These are phyloP conservation scores for Aspergillus funiculosus DNA, from an alignment of 495 filamentous ascomycete genomes.

Conservation along the genomic window DNA sequence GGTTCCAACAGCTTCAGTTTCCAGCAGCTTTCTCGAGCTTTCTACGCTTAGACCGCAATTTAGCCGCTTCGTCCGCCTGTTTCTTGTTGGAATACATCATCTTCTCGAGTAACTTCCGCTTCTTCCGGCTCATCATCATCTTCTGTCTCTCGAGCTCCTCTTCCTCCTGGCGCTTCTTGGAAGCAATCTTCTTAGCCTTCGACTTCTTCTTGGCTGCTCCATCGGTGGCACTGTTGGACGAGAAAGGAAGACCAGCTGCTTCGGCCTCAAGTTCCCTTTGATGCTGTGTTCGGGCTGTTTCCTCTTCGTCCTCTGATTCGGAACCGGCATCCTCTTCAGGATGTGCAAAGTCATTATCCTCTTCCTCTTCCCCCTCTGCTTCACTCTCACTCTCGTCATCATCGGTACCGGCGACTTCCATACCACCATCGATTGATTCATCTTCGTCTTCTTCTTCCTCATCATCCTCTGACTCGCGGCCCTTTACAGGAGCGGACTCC, in stretches of 20 bases:
- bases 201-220: constrained; percentile 51
- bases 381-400: constrained; percentile 44
- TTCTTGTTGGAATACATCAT: constrained; percentile 86
- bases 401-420: constrained; percentile 52
- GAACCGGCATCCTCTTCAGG: constrained; percentile 40
- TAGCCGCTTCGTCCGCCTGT: constrained; percentile 68
- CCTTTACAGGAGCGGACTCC: constrained; percentile 11
- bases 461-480: constrained; percentile 42
- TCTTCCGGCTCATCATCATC: constrained; percentile 90
- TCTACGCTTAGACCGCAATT: constrained; percentile 77
- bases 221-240: constrained; percentile 31
- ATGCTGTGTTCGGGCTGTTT: constrained; percentile 50
- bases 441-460: constrained; percentile 55
- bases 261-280: constrained; percentile 93
- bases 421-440: constrained; percentile 48
- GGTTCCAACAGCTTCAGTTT: constrained; percentile 15
- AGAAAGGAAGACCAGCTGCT: constrained; percentile 54
- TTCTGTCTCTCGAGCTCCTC: constrained; percentile 81
- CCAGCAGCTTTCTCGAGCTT: constrained; percentile 66
- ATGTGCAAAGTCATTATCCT: constrained; percentile 34
- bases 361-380: constrained; percentile 36
- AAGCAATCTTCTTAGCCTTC: constrained; percentile 60
- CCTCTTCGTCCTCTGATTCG: constrained; percentile 51
- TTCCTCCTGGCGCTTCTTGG: constrained; percentile 66
- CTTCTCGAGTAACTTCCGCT: constrained; percentile 84